Percentiles rank a stretch among this genome's conserved stretches.
These are phyloP conservation scores for Oldenlandia corymbosa DNA, from an alignment of 257 asterid genomes.

Conservation along the genomic window DNA sequence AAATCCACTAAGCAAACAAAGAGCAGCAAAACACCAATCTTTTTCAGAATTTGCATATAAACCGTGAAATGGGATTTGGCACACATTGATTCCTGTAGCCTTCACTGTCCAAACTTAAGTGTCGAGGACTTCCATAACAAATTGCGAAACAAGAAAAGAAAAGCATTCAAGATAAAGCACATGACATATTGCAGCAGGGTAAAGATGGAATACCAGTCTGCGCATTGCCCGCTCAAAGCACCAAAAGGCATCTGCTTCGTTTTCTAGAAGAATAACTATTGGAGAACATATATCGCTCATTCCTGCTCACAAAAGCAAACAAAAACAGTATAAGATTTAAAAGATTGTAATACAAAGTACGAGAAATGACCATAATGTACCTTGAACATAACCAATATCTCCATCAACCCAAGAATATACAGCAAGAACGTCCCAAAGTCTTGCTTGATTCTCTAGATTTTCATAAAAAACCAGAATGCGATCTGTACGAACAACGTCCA, in stretches of 20 bases:
- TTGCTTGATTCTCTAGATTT: slow-evolving; percentile 68
- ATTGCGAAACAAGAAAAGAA: too few species aligned
- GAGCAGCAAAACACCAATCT: background rate
- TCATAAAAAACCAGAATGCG: slow-evolving; percentile 75
- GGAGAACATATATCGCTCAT: slow-evolving; percentile 99
- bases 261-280: slow-evolving; percentile 68
- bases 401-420: slow-evolving; percentile 90
- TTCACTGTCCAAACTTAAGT: background rate
- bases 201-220: slow-evolving; percentile 53
- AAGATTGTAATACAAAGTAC: slow-evolving; percentile 12
- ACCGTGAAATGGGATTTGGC: background rate
- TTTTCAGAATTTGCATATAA: background rate
- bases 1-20: slow-evolving; percentile 16
- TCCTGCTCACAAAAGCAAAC: slow-evolving; percentile 42
- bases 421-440: slow-evolving; percentile 81
- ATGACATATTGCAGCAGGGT: background rate
- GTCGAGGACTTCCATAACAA: background rate
- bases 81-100: background rate
- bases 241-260: slow-evolving; percentile 99
- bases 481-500: slow-evolving; percentile 93
- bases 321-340: slow-evolving; percentile 11
- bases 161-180: background rate
- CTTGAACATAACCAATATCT: slow-evolving; percentile 98
- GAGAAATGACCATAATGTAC: slow-evolving; percentile 35
- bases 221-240: slow-evolving; percentile 98